These are phyloP conservation scores for Sanghuangporus sanghuang DNA, from an alignment of 1,284 basidiomycete species.

Conservation along the genomic window DNA sequence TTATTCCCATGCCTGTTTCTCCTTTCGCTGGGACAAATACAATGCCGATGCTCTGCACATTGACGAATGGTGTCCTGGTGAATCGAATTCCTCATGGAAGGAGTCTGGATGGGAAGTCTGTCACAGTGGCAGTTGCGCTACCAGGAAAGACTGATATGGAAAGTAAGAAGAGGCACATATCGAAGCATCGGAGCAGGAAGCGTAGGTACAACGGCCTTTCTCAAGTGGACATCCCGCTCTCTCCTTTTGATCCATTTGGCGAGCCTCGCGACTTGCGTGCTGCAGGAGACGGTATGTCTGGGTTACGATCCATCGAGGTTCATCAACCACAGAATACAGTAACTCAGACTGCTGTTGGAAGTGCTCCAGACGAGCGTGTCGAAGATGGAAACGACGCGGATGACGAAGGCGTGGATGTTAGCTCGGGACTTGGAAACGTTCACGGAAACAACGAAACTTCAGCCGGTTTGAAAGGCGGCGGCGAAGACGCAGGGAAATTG, in stretches of 20 bases:
- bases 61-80: neutral
- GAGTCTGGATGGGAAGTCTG: neutral
- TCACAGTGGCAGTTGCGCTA: neutral
- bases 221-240: neutral
- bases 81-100: neutral
- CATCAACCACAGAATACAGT: neutral
- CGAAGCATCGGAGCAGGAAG: neutral
- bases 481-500: neutral
- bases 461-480: neutral
- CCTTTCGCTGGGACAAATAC: neutral
- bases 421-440: neutral
- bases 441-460: neutral
- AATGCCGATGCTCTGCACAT: neutral
- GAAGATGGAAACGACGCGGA: neutral
- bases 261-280: neutral
- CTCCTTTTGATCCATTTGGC: neutral
- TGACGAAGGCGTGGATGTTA: neutral
- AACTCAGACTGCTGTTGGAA: neutral
- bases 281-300: neutral
- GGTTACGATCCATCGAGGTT: neutral
- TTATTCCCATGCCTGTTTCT: neutral
- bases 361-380: neutral
- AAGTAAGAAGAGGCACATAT: neutral
- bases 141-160: neutral
- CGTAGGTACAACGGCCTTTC: neutral